Evolutionary conservation across 208 protist species (phyloP).

Genomic region (Trichomonas vaginalis): DNA sequence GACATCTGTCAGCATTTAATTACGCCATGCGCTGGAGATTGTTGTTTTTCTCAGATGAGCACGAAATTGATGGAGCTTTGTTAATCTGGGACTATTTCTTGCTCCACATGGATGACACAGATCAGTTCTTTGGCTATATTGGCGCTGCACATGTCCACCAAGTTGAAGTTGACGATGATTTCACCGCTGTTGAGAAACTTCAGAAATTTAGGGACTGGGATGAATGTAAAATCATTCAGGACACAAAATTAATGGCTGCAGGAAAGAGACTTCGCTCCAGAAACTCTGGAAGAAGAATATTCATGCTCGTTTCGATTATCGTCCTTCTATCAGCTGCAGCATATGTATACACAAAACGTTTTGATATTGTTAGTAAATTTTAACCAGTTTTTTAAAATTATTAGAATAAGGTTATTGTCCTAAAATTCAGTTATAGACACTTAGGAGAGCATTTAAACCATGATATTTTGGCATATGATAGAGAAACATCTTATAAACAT

Average conservation of each 20-base stretch:
- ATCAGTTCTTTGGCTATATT: neutral
- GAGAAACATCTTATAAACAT: too few relatives aligned
- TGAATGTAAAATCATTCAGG: neutral
- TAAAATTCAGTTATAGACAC: too few relatives aligned
- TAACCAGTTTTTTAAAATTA: too few relatives aligned
- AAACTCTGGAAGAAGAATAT: neutral
- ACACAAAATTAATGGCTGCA: neutral
- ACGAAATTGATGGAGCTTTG: neutral
- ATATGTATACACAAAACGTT: neutral
- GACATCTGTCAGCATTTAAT: neutral
- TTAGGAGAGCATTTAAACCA: too few relatives aligned
- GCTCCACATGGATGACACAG: neutral
- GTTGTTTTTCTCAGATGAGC: neutral
- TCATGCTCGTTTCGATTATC: neutral
- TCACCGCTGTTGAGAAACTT: neutral
- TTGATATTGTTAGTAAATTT: neutral
- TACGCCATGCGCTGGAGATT: neutral
- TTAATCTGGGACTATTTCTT: neutral
- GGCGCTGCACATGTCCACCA: neutral
- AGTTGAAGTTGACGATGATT: neutral
- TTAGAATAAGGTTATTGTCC: too few relatives aligned
- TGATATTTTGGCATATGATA: too few relatives aligned
- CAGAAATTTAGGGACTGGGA: neutral
- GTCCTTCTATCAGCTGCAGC: neutral
- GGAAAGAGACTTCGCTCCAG: neutral